phyloP scores from a whole-genome alignment of 1,139 yeast species.

The Debaryomyces udenii region DNA sequence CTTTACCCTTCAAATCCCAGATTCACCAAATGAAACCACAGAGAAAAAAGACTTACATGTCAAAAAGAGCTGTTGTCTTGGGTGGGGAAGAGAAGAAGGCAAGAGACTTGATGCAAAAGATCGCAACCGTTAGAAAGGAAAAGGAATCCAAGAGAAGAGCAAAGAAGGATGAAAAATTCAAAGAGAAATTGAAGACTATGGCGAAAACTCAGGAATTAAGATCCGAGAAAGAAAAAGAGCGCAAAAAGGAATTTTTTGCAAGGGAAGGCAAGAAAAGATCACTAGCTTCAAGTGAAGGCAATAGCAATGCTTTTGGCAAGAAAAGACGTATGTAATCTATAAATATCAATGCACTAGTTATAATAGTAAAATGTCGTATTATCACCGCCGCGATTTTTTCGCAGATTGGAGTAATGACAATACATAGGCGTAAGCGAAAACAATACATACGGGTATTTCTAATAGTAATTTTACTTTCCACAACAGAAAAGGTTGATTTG shows the following conservation, averaged over 20 bases:
- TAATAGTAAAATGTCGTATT: background rate
- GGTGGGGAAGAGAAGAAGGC: slow-evolving; percentile 95
- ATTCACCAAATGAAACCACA: slow-evolving; percentile 87
- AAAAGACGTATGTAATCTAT: slow-evolving; percentile 22
- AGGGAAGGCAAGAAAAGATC: slow-evolving; percentile 72
- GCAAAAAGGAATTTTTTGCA: slow-evolving; percentile 84
- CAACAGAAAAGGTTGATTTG: too few relatives aligned
- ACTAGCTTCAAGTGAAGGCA: slow-evolving; percentile 42
- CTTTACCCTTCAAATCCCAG: slow-evolving; percentile 91
- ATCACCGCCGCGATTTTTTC: too few relatives aligned
- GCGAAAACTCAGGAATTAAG: slow-evolving; percentile 74
- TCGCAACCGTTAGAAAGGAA: slow-evolving; percentile 80
- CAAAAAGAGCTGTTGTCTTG: slow-evolving; percentile 90
- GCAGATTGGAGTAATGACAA: background rate
- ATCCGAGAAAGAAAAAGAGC: slow-evolving; percentile 75
- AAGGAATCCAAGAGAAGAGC: slow-evolving; percentile 78
- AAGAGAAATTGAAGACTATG: slow-evolving; percentile 70
- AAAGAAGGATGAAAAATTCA: slow-evolving; percentile 78
- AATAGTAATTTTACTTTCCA: too few relatives aligned
- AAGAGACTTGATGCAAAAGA: slow-evolving; percentile 83
- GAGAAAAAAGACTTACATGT: slow-evolving; percentile 78
- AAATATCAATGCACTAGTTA: background rate
- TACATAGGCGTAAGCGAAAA: slow-evolving; percentile 1
- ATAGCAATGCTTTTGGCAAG: slow-evolving; percentile 39
- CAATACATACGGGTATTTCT: background rate